phyloP scores from a whole-genome alignment of 495 filamentous ascomycete genomes.

The Penicillium robsamsonii region DNA sequence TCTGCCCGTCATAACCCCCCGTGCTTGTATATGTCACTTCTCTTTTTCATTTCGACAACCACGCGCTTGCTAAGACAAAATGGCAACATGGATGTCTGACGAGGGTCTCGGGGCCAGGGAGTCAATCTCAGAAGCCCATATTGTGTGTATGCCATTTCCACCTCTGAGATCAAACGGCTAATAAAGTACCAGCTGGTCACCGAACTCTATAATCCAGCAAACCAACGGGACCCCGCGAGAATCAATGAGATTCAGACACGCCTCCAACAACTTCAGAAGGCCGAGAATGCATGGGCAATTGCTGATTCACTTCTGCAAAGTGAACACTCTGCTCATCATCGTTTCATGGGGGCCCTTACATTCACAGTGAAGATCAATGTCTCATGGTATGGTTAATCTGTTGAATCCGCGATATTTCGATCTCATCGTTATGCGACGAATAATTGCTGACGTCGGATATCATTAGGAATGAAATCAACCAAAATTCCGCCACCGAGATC shows the following conservation, averaged over 20 bases:
- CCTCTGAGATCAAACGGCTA: background rate
- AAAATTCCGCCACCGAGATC: constrained; percentile 59
- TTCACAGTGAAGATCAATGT: constrained; percentile 87
- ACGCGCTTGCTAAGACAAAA: constrained; percentile 4
- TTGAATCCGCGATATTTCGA: background rate
- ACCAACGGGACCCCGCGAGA: constrained; percentile 45
- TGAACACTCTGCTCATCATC: constrained; percentile 61
- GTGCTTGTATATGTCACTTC: constrained; percentile 7
- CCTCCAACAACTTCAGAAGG: constrained; percentile 74
- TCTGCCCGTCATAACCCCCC: constrained; percentile 8
- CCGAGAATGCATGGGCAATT: constrained; percentile 79
- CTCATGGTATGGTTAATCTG: constrained; percentile 19
- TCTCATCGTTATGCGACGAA: background rate
- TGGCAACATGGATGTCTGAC: constrained; percentile 14
- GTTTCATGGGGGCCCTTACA: constrained; percentile 92
- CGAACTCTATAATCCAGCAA: constrained; percentile 69
- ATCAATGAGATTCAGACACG: constrained; percentile 69
- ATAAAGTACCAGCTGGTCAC: constrained; percentile 33
- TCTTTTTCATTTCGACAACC: constrained; percentile 3
- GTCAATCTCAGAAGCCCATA: constrained; percentile 21
- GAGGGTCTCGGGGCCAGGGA: constrained; percentile 13
- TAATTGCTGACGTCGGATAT: constrained; percentile 17
- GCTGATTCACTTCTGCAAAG: constrained; percentile 68
- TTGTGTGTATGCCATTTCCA: constrained; percentile 2
- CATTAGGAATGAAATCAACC: constrained; percentile 57